These are phyloP conservation scores for Ambrosia trifida DNA, from an alignment of 129 eudicot species.

Conservation along the genomic window DNA sequence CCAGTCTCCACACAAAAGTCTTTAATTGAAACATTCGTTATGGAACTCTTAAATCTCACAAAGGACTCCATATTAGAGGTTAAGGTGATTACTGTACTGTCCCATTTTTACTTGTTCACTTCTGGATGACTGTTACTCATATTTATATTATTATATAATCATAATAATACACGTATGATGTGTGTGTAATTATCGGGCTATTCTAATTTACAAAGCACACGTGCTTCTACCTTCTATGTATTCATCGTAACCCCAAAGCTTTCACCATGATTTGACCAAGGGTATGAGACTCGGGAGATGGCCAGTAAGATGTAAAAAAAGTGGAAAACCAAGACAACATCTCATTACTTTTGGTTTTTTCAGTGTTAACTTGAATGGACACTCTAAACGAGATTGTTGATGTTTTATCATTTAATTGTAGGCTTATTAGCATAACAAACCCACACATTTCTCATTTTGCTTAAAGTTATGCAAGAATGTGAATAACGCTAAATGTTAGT, in stretches of 20 bases:
- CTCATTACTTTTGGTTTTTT: conserved; percentile 9
- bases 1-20: conserved; percentile 46
- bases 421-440: not conserved
- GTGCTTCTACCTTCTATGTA: conserved; percentile 20
- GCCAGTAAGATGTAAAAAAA: not conserved
- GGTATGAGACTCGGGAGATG: not conserved
- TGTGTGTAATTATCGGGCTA: conserved; percentile 4
- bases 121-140: not conserved
- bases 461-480: not conserved
- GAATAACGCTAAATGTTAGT: no score
- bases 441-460: not conserved
- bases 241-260: not conserved
- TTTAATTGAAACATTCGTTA: conserved; percentile 46
- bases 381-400: conserved; percentile 5
- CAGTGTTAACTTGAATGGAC: conserved; percentile 9
- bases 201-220: conserved; percentile 11
- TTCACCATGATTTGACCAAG: not conserved
- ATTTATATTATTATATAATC: not conserved
- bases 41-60: conserved; percentile 58
- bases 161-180: conserved; percentile 8
- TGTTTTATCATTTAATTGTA: not conserved
- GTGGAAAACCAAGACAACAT: not conserved
- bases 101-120: conserved; percentile 13
- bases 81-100: conserved; percentile 49
- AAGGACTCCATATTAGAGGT: conserved; percentile 65